A percentile compares a stretch with the other conserved stretches of the same genome.
phyloP scores from a whole-genome alignment of 139 green algal genomes.

The Pedinophyceae sp. region DNA sequence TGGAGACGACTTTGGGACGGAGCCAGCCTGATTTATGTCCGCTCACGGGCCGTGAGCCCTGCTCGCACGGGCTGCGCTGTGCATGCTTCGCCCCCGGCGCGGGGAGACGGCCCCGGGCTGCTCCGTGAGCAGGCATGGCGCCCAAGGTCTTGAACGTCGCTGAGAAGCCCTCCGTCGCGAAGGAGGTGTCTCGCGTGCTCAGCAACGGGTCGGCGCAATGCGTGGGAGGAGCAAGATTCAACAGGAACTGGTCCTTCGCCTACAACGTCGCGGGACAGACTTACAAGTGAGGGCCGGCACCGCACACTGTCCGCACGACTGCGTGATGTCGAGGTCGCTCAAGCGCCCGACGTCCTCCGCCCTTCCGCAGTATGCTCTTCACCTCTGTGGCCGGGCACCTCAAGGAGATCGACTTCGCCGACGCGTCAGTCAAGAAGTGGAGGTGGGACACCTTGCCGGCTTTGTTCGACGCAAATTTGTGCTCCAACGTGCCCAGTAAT shows the following conservation, averaged over 20 bases:
- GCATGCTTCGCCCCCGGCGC: neutral
- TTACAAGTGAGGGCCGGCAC: too few species aligned
- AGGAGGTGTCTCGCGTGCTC: constrained; percentile 61
- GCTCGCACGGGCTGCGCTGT: neutral
- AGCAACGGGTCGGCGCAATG: constrained; percentile 19
- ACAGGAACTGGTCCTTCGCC: constrained; percentile 63
- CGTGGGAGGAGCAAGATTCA: constrained; percentile 13
- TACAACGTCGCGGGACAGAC: constrained; percentile 40
- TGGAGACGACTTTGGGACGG: neutral
- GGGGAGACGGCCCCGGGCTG: too few species aligned
- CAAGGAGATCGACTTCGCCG: constrained; percentile 75
- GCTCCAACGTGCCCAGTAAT: too few species aligned
- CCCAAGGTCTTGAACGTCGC: constrained; percentile 76
- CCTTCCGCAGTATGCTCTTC: constrained; percentile 82
- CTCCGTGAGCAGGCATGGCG: neutral
- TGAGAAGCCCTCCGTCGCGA: constrained; percentile 86
- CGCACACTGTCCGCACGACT: too few species aligned
- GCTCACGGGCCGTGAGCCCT: neutral
- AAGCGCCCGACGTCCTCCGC: too few species aligned
- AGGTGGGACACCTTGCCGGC: neutral
- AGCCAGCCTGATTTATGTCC: neutral
- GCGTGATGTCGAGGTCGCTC: too few species aligned
- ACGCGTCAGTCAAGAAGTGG: constrained; percentile 4
- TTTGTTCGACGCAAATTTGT: too few species aligned
- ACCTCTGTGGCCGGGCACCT: constrained; percentile 87